A percentile compares a stretch with the other conserved stretches of the same genome.
Conservation (phyloP, 1,139 yeast species). For the Suhomyces panamericanus region DNA sequence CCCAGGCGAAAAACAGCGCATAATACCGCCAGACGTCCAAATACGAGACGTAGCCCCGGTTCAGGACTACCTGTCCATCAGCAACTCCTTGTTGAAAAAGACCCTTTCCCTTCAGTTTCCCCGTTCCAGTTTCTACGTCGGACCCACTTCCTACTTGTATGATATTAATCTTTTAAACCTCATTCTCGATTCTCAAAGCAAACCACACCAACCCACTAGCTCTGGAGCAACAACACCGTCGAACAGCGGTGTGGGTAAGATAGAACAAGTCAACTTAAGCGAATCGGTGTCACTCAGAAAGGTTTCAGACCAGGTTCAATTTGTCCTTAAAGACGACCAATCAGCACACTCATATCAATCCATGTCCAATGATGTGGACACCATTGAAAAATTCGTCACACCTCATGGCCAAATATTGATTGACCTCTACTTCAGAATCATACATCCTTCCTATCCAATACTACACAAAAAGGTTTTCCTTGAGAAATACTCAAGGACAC, state of each 20-base stretch:
- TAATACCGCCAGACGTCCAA: constrained; percentile 52
- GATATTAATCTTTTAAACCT: constrained; percentile 58
- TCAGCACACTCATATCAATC: constrained; percentile 60
- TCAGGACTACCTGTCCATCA: constrained; percentile 55
- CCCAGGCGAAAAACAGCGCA: constrained; percentile 13
- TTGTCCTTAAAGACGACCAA: constrained; percentile 70
- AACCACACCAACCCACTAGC: constrained; percentile 8
- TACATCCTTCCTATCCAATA: constrained; percentile 78
- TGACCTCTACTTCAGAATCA: constrained; percentile 69
- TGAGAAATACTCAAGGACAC: constrained; percentile 75
- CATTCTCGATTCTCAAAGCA: constrained; percentile 47
- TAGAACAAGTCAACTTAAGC: constrained; percentile 66
- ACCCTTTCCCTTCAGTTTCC: constrained; percentile 63
- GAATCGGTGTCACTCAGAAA: constrained; percentile 60
- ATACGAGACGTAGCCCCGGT: constrained; percentile 55
- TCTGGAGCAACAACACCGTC: constrained; percentile 6
- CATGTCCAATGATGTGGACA: constrained; percentile 68
- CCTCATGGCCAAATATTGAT: constrained; percentile 76
- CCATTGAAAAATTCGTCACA: constrained; percentile 68
- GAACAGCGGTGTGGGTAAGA: constrained; percentile 27
- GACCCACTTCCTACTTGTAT: constrained; percentile 66
- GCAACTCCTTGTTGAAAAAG: constrained; percentile 45
- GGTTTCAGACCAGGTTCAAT: constrained; percentile 65
- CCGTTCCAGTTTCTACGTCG: constrained; percentile 72
- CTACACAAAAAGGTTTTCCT: constrained; percentile 73